These are phyloP conservation scores for Aureobasidium sp. DNA, from an alignment of 2,329 filamentous ascomycete species.

Conservation along the genomic window DNA sequence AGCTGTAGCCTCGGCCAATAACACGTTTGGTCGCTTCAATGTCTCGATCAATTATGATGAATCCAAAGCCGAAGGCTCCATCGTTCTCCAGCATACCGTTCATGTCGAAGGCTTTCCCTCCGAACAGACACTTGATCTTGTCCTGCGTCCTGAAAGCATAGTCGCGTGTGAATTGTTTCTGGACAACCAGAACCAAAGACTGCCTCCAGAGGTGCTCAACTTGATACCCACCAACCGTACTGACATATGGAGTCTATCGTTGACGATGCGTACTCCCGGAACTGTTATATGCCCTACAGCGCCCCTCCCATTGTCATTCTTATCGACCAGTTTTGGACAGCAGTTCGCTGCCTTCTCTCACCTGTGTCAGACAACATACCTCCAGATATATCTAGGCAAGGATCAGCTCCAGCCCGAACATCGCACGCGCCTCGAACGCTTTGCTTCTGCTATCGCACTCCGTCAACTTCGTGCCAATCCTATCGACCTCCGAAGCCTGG, in stretches of 20 bases:
- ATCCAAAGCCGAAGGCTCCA: constrained; percentile 6
- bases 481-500: constrained; percentile 15
- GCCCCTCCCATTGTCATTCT: constrained; percentile 9
- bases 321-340: constrained; percentile 9
- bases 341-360: constrained; percentile 13
- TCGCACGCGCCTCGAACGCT: background rate
- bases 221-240: background rate
- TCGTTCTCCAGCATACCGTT: constrained; percentile 11
- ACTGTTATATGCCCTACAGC: constrained; percentile 14
- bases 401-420: constrained; percentile 4
- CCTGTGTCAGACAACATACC: constrained; percentile 9
- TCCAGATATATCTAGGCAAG: constrained; percentile 6
- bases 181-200: background rate
- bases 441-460: background rate
- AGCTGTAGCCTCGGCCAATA: background rate
- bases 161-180: background rate
- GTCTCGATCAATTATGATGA: constrained; percentile 15
- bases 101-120: constrained; percentile 3
- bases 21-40: constrained; percentile 3
- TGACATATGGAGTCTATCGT: background rate
- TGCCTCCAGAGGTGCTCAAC: constrained; percentile 11
- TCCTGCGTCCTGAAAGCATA: constrained; percentile 18
- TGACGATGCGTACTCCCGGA: constrained; percentile 6
- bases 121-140: constrained; percentile 9
- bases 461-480: constrained; percentile 2